Base-by-base conservation (phyloP, 305 asterid genomes). In the Fraxinus sp. region DNA sequence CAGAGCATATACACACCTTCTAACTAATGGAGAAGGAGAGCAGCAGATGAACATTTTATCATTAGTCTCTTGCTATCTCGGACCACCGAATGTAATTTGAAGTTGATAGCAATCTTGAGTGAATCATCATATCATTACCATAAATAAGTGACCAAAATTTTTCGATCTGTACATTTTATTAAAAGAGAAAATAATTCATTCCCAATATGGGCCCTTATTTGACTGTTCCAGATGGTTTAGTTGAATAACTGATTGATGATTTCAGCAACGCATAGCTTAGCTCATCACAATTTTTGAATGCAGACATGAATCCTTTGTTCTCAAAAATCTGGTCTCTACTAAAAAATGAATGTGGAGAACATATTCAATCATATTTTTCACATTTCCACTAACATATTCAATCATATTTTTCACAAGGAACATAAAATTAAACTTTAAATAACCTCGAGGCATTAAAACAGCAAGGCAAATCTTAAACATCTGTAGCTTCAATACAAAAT, bases 1-100 rank as follows among this genome's bases (percentile, higher is more conserved):
- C 80, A 1, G 24, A 85, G 77, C 84, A 55, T 66, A 20, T 79
- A 49, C 84, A 85, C 73, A 76, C 32, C 77, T 16, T 62, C 64
- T 75, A 72, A 71, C 36, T 49, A 57, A 43, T 22, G 49, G 73
- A 52, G 35, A 57, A 22, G 75, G 41, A 8, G 24, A 30, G 35
- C 68, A 9, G 26, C 64, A 16, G 11, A 20, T 35, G 43, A 57
- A 43, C 46, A 26, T 75, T 79, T 8, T 72, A 22, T 33, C 22
- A 35, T 11, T 70, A 26, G 36, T 73, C 35, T 78, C 35, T 24
- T 32, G 30, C 77, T 70, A 22, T 26, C 70, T 64, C 2, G 4
- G 52, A 24, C 70, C n/a, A 26, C 62, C 55, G 37, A 66, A 39
- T 55, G 72, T 59, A 43, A 80, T 22, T 55, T 75, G 32, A 77